phyloP scores from a whole-genome alignment of 768 basidiomycete species.

The Lactarius hengduanensis region DNA sequence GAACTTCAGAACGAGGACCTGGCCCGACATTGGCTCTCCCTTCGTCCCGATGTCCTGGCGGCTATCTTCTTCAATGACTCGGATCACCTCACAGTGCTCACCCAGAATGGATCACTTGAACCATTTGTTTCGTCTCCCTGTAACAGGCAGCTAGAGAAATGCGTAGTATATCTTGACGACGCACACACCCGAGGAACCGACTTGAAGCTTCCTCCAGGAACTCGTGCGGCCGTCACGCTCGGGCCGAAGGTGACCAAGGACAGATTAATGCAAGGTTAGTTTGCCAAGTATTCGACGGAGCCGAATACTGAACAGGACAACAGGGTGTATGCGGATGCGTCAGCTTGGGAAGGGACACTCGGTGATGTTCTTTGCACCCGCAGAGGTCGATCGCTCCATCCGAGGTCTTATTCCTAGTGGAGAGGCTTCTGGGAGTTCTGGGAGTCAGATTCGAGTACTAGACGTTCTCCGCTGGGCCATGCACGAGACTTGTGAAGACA shows the following conservation, averaged over 20 bases:
- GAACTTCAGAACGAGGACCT: constrained; percentile 47
- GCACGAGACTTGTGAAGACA: constrained; percentile 26
- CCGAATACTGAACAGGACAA: background rate
- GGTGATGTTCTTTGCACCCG: constrained; percentile 23
- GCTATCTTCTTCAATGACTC: constrained; percentile 42
- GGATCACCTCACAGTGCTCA: constrained; percentile 40
- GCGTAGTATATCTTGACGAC: constrained; percentile 53
- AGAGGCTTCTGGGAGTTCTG: background rate
- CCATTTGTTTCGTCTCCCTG: constrained; percentile 41
- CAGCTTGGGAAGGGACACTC: constrained; percentile 26
- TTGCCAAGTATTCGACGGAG: background rate
- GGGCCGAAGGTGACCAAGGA: constrained; percentile 55
- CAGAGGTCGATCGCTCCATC: constrained; percentile 21
- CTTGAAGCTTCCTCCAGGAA: constrained; percentile 45
- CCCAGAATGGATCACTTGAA: constrained; percentile 39
- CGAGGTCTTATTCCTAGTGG: constrained; percentile 5
- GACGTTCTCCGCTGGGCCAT: constrained; percentile 27
- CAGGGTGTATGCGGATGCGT: constrained; percentile 28
- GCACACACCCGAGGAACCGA: constrained; percentile 55
- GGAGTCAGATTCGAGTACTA: background rate
- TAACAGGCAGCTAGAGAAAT: constrained; percentile 38
- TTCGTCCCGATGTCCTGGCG: constrained; percentile 36
- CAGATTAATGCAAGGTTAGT: constrained; percentile 47
- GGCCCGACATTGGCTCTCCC: constrained; percentile 42
- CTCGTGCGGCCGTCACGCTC: constrained; percentile 47